Conservation (phyloP, 306 rosid genomes). For the Inga leiocalycina region DNA sequence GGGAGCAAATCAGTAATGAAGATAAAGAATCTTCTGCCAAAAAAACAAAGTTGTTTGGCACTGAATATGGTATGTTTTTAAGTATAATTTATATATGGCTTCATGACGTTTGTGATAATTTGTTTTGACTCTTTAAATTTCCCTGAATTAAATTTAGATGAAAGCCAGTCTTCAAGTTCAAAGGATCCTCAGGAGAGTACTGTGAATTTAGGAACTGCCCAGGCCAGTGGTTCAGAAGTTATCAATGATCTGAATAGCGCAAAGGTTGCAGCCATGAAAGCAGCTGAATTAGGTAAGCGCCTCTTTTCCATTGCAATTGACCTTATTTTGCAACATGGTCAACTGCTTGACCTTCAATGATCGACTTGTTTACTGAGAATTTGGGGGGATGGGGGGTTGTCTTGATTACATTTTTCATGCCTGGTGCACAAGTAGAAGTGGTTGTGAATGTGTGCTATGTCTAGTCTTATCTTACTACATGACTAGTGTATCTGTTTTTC, state of each 20-base stretch:
- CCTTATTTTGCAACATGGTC: slow-evolving; percentile 21
- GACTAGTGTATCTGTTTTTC: neutral
- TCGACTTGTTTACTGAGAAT: slow-evolving; percentile 21
- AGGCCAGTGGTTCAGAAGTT: slow-evolving; percentile 50
- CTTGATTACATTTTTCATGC: slow-evolving; percentile 19
- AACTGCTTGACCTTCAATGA: slow-evolving; percentile 1
- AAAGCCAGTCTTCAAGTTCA: slow-evolving; percentile 44
- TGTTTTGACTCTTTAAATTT: neutral
- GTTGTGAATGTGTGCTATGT: slow-evolving; percentile 11
- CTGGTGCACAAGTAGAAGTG: slow-evolving; percentile 24
- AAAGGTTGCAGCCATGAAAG: slow-evolving; percentile 92
- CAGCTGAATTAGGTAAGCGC: slow-evolving; percentile 87
- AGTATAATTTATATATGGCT: slow-evolving; percentile 18
- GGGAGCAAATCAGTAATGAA: slow-evolving; percentile 47
- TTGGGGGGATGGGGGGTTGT: slow-evolving; percentile 10
- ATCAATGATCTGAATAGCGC: slow-evolving; percentile 73
- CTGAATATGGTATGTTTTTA: slow-evolving; percentile 54
- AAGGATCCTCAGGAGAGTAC: slow-evolving; percentile 56
- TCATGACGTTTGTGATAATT: neutral
- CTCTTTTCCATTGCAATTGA: slow-evolving; percentile 13
- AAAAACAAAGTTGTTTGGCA: slow-evolving; percentile 53
- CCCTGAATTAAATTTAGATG: slow-evolving; percentile 37
- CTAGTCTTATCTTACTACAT: neutral
- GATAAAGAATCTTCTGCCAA: slow-evolving; percentile 59
- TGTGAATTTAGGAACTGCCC: slow-evolving; percentile 39